Evolutionary conservation across 352 stramenopile genomes (phyloP), one percentile per base, ranked within the genome.

Genomic region (Phytopythium mirpurense): DNA sequence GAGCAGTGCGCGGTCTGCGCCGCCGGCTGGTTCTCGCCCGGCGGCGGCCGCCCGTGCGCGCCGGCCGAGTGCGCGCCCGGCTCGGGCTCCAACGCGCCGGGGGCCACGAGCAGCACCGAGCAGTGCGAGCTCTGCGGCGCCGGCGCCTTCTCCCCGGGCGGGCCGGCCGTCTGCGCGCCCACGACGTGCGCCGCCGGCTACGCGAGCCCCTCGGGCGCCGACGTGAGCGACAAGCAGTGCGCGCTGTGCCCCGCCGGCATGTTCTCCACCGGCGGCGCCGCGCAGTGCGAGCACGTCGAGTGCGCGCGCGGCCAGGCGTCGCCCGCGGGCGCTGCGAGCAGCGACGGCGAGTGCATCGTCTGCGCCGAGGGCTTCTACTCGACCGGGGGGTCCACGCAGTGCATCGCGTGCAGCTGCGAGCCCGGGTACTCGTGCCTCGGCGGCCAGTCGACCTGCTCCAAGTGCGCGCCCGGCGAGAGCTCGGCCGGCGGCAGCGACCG

Each of bases 341-440:
- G 35, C 1, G 48, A 37, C 14, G 57, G 56, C 5, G 60, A 78
- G 44, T 82, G 72, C 41, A 54, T 70, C 23, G 35, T 65, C 19
- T 82, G 72, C 26, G 59, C 62, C 19, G 72, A 77, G 31, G 72
- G 71, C 1, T 77, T 67, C 44, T 78, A 79, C 60, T 78, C 72
- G 19, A 75, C 72, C 0, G 72, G 72, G 14, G 72, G 68, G 11
- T 67, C 68, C 16, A 79, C 59, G 24, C 68, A 75, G 51, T 83
- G 72, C 32, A 68, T 77, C 41, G 53, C 62, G 16, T 83, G 72
- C 51, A 43, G 58, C 32, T 83, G 72, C 41, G 59, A 44, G 11
- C 36, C 58, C 1, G 67, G 67, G 12, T 60, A 51, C 35, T 68
- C 66, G 15, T 83, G 72, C 41, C 29, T 40, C 0, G 59, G 46